phyloP scores from a whole-genome alignment of 345 rosid genomes.

The Acer negundo region DNA sequence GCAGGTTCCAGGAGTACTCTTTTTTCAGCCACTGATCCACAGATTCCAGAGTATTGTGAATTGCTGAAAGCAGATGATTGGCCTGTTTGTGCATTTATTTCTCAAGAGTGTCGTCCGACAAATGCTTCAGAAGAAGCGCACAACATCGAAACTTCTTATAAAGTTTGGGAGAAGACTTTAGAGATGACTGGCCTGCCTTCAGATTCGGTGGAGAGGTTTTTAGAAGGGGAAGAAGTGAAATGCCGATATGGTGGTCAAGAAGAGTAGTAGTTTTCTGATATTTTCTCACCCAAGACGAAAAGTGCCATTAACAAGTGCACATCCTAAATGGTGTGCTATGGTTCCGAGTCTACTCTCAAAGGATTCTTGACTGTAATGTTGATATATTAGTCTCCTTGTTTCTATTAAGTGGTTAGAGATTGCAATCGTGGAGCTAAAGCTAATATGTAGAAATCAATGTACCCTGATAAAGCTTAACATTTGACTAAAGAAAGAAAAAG shows the following conservation, averaged over 20 bases:
- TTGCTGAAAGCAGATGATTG: constrained; percentile 74
- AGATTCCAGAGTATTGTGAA: constrained; percentile 86
- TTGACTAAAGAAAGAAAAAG: too few species aligned
- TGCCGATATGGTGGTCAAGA: constrained; percentile 46
- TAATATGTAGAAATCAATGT: too few species aligned
- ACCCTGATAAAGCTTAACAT: too few species aligned
- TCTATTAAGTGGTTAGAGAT: neutral
- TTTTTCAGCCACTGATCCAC: constrained; percentile 94
- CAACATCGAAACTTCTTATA: constrained; percentile 58
- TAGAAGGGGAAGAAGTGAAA: constrained; percentile 66
- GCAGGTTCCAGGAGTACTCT: constrained; percentile 87
- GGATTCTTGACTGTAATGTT: too few species aligned
- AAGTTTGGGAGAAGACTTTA: constrained; percentile 90
- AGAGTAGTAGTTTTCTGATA: constrained; percentile 26
- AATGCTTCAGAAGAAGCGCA: constrained; percentile 96
- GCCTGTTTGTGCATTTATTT: constrained; percentile 94
- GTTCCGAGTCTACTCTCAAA: neutral
- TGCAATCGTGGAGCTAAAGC: neutral
- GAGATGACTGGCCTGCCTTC: constrained; percentile 81
- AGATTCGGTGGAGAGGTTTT: constrained; percentile 75
- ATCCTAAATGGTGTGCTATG: neutral
- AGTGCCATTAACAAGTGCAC: neutral
- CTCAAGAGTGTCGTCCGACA: constrained; percentile 88
- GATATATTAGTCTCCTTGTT: too few species aligned
- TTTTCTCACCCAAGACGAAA: neutral